A percentile compares a stretch with the other conserved stretches of the same genome.
Conservation (phyloP, 2,329 filamentous ascomycete species). For the Paramyrothecium sp. region DNA sequence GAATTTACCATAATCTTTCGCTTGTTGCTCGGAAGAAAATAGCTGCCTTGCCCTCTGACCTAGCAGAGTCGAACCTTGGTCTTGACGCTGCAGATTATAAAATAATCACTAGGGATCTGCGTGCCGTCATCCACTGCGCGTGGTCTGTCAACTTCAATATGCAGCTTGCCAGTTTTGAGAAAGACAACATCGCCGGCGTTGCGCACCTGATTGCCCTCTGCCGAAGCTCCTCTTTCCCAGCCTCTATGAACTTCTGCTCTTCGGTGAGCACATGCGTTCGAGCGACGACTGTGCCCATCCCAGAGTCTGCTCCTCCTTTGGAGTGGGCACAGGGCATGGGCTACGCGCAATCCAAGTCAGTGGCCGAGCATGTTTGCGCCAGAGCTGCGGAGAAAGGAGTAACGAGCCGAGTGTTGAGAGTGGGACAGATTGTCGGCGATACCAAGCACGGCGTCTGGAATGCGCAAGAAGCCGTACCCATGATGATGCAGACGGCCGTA, state of each 20-base stretch:
- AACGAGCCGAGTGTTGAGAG: slow-evolving; percentile 35
- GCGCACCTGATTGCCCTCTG: slow-evolving; percentile 42
- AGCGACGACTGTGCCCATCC: slow-evolving; percentile 30
- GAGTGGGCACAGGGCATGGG: slow-evolving; percentile 39
- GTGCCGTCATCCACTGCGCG: slow-evolving; percentile 47
- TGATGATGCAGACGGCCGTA: slow-evolving; percentile 45
- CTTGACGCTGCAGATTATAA: slow-evolving; percentile 22
- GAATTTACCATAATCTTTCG: slow-evolving; percentile 26
- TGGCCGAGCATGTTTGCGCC: slow-evolving; percentile 34
- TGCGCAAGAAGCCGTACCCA: slow-evolving; percentile 46
- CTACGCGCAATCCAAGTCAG: slow-evolving; percentile 38
- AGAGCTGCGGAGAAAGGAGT: slow-evolving; percentile 32
- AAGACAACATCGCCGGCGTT: slow-evolving; percentile 42
- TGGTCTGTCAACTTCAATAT: slow-evolving; percentile 60
- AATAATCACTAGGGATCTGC: slow-evolving; percentile 28
- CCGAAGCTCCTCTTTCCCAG: slow-evolving; percentile 11
- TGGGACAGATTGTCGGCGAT: slow-evolving; percentile 51
- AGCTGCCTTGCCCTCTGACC: slow-evolving; percentile 13
- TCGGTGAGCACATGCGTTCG: slow-evolving; percentile 42
- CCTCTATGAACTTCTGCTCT: slow-evolving; percentile 49
- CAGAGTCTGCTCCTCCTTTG: slow-evolving; percentile 32
- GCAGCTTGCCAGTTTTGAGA: slow-evolving; percentile 46
- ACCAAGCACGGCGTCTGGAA: slow-evolving; percentile 47
- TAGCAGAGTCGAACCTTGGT: slow-evolving; percentile 10
- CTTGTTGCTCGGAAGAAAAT: slow-evolving; percentile 20